Evolutionary conservation across 2,329 filamentous ascomycete genomes (phyloP).

Genomic region (Apiospora pterosperma): DNA sequence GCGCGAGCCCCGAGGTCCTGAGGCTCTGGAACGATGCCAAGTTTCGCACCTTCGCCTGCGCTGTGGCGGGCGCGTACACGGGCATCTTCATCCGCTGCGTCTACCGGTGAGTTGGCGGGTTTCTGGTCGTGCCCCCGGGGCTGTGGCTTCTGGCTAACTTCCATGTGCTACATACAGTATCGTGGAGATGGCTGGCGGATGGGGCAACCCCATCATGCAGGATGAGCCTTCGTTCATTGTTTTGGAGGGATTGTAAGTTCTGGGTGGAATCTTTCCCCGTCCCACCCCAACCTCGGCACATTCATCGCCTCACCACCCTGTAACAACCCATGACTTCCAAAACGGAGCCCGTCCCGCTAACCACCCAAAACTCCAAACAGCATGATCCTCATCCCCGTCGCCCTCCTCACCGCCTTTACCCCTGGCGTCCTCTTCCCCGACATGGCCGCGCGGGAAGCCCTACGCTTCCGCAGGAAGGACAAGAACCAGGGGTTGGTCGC

Average conservation of each 20-base stretch:
- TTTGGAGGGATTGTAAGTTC: conserved; percentile 49
- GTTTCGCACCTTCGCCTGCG: conserved; percentile 42
- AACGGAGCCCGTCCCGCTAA: background rate
- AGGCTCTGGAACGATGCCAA: conserved; percentile 39
- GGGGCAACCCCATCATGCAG: conserved; percentile 62
- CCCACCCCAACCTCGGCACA: too few relatives aligned
- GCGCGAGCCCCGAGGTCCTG: conserved; percentile 25
- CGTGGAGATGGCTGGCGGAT: conserved; percentile 61
- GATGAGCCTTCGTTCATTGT: conserved; percentile 57
- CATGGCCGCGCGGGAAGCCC: conserved; percentile 39
- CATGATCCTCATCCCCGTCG: conserved; percentile 47
- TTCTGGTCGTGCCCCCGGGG: too few relatives aligned
- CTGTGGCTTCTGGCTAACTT: background rate
- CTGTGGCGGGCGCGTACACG: conserved; percentile 41
- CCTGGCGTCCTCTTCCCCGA: conserved; percentile 54
- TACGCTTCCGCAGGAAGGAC: conserved; percentile 18
- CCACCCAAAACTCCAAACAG: conserved; percentile 17
- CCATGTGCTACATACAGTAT: conserved; percentile 37
- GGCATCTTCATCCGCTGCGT: conserved; percentile 50
- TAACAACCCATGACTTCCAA: too few relatives aligned
- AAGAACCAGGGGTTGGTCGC: conserved; percentile 8
- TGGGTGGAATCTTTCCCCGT: too few relatives aligned
- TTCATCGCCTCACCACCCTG: too few relatives aligned
- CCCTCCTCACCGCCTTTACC: conserved; percentile 49
- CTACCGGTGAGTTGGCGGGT: conserved; percentile 47